phyloP scores from a whole-genome alignment of 23 red algal species.

The Gracilariopsis chorda region DNA sequence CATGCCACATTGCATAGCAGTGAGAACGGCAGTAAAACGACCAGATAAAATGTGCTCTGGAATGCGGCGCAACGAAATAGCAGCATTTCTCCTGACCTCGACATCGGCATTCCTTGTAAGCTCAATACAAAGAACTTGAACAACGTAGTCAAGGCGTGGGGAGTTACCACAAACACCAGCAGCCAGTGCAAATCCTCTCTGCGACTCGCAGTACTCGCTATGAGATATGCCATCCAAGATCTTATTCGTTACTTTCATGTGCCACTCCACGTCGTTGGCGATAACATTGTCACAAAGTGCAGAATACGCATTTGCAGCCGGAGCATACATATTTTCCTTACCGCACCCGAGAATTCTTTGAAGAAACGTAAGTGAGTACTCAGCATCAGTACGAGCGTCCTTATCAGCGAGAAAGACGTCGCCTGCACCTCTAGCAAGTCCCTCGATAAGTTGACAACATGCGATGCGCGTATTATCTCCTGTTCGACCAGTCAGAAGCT shows the following conservation, averaged over 20 bases:
- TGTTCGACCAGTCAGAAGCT: slow-evolving; percentile 14
- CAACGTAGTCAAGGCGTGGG: neutral
- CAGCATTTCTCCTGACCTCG: slow-evolving; percentile 51
- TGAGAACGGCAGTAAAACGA: neutral
- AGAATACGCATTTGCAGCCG: slow-evolving; percentile 35
- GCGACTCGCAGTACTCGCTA: neutral
- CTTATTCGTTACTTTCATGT: slow-evolving; percentile 5
- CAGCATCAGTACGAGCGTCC: slow-evolving; percentile 25
- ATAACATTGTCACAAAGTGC: slow-evolving; percentile 40
- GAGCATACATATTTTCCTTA: slow-evolving; percentile 54
- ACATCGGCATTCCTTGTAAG: slow-evolving; percentile 35
- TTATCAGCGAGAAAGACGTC: slow-evolving; percentile 4
- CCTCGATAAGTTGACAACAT: slow-evolving; percentile 53
- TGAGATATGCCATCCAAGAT: slow-evolving; percentile 42
- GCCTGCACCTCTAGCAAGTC: slow-evolving; percentile 7
- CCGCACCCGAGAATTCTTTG: slow-evolving; percentile 32
- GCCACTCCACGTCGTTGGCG: slow-evolving; percentile 39
- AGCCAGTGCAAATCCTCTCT: slow-evolving; percentile 62
- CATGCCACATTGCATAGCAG: slow-evolving; percentile 25
- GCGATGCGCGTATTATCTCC: slow-evolving; percentile 49
- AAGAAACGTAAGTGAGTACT: slow-evolving; percentile 26
- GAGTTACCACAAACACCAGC: slow-evolving; percentile 46
- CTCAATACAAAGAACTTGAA: slow-evolving; percentile 14
- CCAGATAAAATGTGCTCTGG: neutral
- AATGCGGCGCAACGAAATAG: slow-evolving; percentile 21